Evolutionary conservation across 768 basidiomycete species (phyloP), one percentile per base, ranked within the genome.

Genomic region (Rhodotorula graminis): DNA sequence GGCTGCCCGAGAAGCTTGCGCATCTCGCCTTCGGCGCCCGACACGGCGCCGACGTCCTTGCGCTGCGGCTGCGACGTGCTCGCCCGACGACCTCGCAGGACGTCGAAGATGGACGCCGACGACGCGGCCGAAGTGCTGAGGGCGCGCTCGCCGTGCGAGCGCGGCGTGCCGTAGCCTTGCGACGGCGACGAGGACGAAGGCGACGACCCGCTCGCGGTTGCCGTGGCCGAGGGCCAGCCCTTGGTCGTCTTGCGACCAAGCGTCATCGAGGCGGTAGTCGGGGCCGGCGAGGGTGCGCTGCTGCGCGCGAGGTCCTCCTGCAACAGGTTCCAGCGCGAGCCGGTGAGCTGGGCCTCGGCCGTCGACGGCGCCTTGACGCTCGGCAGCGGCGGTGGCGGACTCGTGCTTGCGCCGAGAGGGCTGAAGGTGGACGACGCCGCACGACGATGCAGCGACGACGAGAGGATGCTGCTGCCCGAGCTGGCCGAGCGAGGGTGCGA

Each of bases 1-100:
- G 71, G 71, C 59, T 72, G 71, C 0, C 71, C 71, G 31, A 72
- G 53, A 9, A 72, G 60, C 67, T 72, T 72, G 58, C 67, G 57
- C 47, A 72, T 68, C 63, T 68, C 71, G 40, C 67, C 63, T 29
- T 64, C 67, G 23, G 71, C 71, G 27, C 49, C 56, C 11, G 40
- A 42, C 37, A 44, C 25, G 37, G 37, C 37, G 37, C 37, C 37
- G 40, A 23, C 40, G 42, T n/a, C 40, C 59, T 60, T 42, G 27
- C 59, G 25, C 59, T 6, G 21, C 40, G 40, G 25, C 59, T 19
- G 21, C 40, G 40, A 23, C 18, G 50, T 57, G 11, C 29, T 37
- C 56, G 50, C 6, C 29, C 31, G 42, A 37, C 47, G 15, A 5
- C 47, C 31, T 4, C 37, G 67, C 21, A 73, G 29, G 25, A 65